Conservation (phyloP, 768 basidiomycete genomes). For the Lentinula raphanica region DNA sequence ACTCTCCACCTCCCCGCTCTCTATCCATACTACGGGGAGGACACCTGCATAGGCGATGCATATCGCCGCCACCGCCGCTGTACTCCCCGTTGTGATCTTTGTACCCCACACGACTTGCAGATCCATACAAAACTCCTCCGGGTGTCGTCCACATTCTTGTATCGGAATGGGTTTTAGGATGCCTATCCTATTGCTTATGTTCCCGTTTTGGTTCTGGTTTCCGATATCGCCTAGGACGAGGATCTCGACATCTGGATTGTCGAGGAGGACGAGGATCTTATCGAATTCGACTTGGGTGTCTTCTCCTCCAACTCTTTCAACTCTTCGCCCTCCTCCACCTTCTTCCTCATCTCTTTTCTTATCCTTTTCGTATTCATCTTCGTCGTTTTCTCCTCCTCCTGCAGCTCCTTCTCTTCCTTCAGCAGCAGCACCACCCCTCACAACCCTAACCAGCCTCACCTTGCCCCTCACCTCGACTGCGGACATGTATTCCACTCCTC, state of each 20-base stretch:
- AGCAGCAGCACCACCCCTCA: too few relatives aligned
- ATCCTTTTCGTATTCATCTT: too few relatives aligned
- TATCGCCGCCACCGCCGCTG: too few relatives aligned
- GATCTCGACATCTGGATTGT: slow-evolving; percentile 73
- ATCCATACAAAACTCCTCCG: slow-evolving; percentile 69
- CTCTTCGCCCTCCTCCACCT: too few relatives aligned
- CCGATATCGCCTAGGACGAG: slow-evolving; percentile 51
- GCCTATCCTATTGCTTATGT: slow-evolving; percentile 32
- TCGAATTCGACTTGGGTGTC: too few relatives aligned
- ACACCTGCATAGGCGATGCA: slow-evolving; percentile 72
- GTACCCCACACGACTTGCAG: too few relatives aligned
- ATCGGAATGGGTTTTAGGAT: slow-evolving; percentile 48
- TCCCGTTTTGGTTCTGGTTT: slow-evolving; percentile 23
- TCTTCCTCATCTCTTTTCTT: too few relatives aligned
- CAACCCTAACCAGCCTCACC: slow-evolving; percentile 48
- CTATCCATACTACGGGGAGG: slow-evolving; percentile 61
- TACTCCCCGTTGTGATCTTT: too few relatives aligned
- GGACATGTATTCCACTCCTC: too few relatives aligned
- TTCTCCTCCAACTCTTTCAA: too few relatives aligned
- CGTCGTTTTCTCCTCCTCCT: too few relatives aligned
- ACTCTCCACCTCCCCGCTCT: slow-evolving; percentile 58
- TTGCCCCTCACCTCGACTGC: slow-evolving; percentile 74
- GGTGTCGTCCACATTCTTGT: slow-evolving; percentile 50
- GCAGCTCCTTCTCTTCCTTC: too few relatives aligned
- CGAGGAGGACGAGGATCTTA: slow-evolving; percentile 63